phyloP scores from a whole-genome alignment of 2,329 filamentous ascomycete species.

The Colletotrichum magnum region DNA sequence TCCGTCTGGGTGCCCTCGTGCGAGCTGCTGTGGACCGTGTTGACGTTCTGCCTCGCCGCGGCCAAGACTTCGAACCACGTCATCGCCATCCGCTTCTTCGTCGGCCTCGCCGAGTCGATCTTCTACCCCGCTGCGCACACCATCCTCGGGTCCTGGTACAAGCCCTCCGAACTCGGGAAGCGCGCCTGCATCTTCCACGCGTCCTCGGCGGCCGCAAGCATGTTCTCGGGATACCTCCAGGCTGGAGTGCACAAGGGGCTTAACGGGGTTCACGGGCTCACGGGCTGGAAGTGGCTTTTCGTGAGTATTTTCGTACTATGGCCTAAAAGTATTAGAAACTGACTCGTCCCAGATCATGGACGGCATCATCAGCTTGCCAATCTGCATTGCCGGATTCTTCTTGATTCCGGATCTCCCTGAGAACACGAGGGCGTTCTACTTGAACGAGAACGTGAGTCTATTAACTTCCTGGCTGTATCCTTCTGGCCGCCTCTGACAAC shows the following conservation, averaged over 20 bases:
- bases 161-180: constrained; percentile 59
- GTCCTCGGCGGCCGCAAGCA: constrained; percentile 64
- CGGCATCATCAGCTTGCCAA: constrained; percentile 57
- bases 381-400: constrained; percentile 57
- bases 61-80: constrained; percentile 50
- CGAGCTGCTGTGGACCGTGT: constrained; percentile 44
- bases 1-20: constrained; percentile 48
- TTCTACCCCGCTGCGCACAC: constrained; percentile 48
- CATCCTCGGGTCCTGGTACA: constrained; percentile 61
- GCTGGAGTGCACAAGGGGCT: constrained; percentile 66
- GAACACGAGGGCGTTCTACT: constrained; percentile 48
- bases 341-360: constrained; percentile 53
- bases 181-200: constrained; percentile 64
- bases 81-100: constrained; percentile 59
- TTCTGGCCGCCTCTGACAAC: background rate
- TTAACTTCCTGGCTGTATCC: no score
- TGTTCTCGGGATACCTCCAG: constrained; percentile 71
- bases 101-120: constrained; percentile 57
- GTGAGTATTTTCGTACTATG: background rate
- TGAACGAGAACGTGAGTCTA: constrained; percentile 39
- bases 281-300: constrained; percentile 58
- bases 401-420: constrained; percentile 52
- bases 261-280: constrained; percentile 59
- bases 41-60: constrained; percentile 35
- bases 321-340: background rate